phyloP scores from a whole-genome alignment of 108 stramenopile species.

The Seminavis robusta region DNA sequence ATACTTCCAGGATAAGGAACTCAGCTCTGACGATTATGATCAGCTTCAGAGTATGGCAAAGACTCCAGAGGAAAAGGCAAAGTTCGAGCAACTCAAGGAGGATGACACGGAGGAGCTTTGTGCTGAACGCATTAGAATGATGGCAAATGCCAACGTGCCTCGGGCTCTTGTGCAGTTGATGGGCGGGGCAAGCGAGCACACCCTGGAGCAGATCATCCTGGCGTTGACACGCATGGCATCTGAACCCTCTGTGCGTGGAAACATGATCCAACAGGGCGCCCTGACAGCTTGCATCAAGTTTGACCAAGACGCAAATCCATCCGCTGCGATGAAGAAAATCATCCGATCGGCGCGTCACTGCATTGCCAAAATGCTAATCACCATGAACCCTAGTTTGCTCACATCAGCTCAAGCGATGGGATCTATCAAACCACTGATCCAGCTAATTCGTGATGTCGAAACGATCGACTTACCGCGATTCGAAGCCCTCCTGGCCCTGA shows the following conservation, averaged over 20 bases:
- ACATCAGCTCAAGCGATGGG: conserved; percentile 88
- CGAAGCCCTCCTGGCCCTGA: conserved; percentile 91
- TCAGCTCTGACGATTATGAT: conserved; percentile 95
- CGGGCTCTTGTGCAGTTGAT: conserved; percentile 78
- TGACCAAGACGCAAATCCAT: conserved; percentile 54
- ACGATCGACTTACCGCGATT: conserved; percentile 91
- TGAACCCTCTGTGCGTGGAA: conserved; percentile 78
- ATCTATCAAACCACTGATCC: conserved; percentile 84
- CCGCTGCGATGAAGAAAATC: conserved; percentile 69
- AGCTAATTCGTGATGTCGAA: conserved; percentile 81
- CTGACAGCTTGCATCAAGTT: conserved; percentile 75
- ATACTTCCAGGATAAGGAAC: conserved; percentile 89
- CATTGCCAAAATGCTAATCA: conserved; percentile 92
- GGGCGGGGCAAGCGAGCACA: conserved; percentile 79
- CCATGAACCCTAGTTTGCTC: conserved; percentile 89
- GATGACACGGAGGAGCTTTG: conserved; percentile 63
- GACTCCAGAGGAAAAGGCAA: conserved; percentile 80
- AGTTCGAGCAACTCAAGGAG: conserved; percentile 45
- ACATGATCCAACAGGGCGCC: conserved; percentile 95
- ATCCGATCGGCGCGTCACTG: conserved; percentile 78
- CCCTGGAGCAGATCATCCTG: conserved; percentile 64
- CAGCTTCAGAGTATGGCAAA: conserved; percentile 85
- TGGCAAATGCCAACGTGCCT: conserved; percentile 82
- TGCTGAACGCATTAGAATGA: conserved; percentile 56
- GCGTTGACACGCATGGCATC: conserved; percentile 83